Evolutionary conservation across 176 grass and related monocot genomes (phyloP), one percentile per base, ranked within the genome.

Genomic region (Dactylis glomerata): DNA sequence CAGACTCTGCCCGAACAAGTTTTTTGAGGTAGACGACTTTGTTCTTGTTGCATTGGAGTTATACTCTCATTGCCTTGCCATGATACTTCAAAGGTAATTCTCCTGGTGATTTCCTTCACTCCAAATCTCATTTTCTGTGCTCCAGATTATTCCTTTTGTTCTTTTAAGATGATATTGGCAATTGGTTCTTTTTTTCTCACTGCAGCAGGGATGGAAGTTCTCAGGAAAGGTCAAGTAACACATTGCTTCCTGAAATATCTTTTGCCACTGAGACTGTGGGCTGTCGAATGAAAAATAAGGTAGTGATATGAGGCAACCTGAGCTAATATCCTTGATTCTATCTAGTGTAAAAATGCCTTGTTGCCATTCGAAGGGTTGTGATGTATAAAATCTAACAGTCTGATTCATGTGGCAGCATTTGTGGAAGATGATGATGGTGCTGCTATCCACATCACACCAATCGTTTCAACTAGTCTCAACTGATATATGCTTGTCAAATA

Each of bases 11-110:
- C 96, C 96, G 77, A 89, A 96, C 75, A 86, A 65, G 23, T 96
- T 89, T 77, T 89, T 93, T 92, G 87, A 94, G 82, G 77, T 83
- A n/a, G 91, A 96, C 44, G 68, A 74, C n/a, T 98, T 98, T 34
- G 64, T 86, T 76, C 72, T 85, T 80, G 58, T 83, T 90, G 81
- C 86, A 78, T 89, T 90, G 75, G 91, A 94, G 85, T 82, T 98
- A 31, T 89, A 71, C 79, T 85, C 94, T 89, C 80, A 56, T 67
- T 92, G 82, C 81, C 88, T 98, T 62, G 26, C 81, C 46, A 68
- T 49, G 75, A 82, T 79, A 81, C 94, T 98, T 87, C 89, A 68
- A 90, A 88, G 94, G 94, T 96, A 87, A 54, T 80, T 32, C 37
- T 81, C 45, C 37, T 14, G 4, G 7, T 66, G 82, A 45, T 64